These are phyloP conservation scores for Suillus variegatus DNA, from an alignment of 768 basidiomycete genomes.

Conservation along the genomic window DNA sequence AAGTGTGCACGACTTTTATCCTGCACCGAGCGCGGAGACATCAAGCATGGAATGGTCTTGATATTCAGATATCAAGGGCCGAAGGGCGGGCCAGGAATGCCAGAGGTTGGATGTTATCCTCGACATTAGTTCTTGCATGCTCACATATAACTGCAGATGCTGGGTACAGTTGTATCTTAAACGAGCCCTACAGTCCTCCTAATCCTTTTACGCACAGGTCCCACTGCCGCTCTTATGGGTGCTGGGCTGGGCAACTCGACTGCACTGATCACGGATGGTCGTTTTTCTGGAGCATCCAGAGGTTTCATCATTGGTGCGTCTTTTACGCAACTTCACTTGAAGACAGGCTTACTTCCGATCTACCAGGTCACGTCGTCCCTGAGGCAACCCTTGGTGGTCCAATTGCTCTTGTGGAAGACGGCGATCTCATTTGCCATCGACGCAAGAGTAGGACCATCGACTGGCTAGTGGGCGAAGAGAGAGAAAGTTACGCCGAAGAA, in stretches of 20 bases:
- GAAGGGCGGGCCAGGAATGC: constrained; percentile 92
- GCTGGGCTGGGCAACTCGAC: constrained; percentile 79
- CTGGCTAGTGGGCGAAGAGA: constrained; percentile 71
- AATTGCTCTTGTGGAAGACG: constrained; percentile 84
- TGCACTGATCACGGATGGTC: constrained; percentile 85
- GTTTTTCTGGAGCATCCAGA: constrained; percentile 82
- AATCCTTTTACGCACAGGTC: constrained; percentile 42
- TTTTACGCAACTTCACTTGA: constrained; percentile 18
- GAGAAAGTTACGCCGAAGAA: constrained; percentile 61
- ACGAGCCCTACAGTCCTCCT: constrained; percentile 3
- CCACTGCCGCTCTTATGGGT: constrained; percentile 83
- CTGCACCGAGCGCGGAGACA: constrained; percentile 73
- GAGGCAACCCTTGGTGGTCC: constrained; percentile 82
- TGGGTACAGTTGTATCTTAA: constrained; percentile 32
- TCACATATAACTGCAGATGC: constrained; percentile 38
- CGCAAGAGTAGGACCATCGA: constrained; percentile 60
- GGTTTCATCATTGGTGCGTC: constrained; percentile 59
- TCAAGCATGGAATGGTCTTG: constrained; percentile 73
- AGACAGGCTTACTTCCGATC: constrained; percentile 31
- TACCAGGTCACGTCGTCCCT: constrained; percentile 61
- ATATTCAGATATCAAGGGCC: constrained; percentile 90
- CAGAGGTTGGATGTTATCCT: constrained; percentile 50
- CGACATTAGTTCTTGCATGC: background rate
- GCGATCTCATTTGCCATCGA: constrained; percentile 80
- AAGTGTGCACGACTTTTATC: constrained; percentile 71